Base-by-base conservation (phyloP, 345 rosid genomes). In the Hypericum perforatum region DNA sequence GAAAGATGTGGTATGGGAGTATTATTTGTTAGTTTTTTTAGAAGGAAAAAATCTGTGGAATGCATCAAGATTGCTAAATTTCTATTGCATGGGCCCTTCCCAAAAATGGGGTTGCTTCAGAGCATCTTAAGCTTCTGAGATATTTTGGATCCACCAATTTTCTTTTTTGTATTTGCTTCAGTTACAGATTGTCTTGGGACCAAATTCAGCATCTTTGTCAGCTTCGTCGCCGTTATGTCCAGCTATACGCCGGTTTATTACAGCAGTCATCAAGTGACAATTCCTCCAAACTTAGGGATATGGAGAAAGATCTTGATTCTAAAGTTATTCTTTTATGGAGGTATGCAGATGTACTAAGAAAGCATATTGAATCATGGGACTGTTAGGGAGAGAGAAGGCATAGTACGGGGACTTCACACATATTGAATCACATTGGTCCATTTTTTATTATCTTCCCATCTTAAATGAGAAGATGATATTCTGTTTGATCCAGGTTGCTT, bases 251-350 rank as follows among this genome's bases (percentile, higher is more conserved):
- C 62, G 57, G 70, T 58, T 74, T 69, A 43, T 72, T 92, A 69
- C 95, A 88, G 69, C 90, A 80, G 62, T 66, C 84, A 64, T 72
- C 90, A 29, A 60, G 62, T 58, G 70, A 49, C 42, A 56, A 71
- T 52, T 56, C 57, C 63, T 71, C 74, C 51, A 85, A 85, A 63
- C 79, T 85, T 64, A 80, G 96, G 71, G 96, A 79, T 66, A 85
- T 88, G 50, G 98, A 92, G 71, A 88, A 66, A 70, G 82, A 92
- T 75, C 90, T 92, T 16, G 96, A 88, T 73, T 77, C 84, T 41
- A 88, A 92, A 85, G 95, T 92, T 59, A 80, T 92, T 77, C 87
- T 92, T 52, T 61, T 92, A 46, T 92, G 98, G 98, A 88, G 98
- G 98, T 92, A 77, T 36, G 63, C 13, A 13, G 13, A 53, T 22